Evolutionary conservation across 331 rosid genomes (phyloP).

Genomic region (Stylosanthes scabra): DNA sequence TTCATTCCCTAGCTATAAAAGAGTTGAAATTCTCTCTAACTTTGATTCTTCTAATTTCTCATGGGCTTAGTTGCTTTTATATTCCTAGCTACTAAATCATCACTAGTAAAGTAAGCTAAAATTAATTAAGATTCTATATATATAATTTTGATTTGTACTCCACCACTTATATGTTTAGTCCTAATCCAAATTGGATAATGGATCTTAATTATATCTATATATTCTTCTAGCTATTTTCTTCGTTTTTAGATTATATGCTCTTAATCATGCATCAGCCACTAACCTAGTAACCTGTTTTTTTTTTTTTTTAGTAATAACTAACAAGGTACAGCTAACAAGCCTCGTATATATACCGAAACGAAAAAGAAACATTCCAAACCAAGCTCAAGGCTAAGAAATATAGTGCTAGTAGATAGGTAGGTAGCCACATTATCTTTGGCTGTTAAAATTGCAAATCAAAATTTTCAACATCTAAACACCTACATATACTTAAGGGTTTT

Average conservation of each 20-base stretch:
- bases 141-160: constrained; percentile 34
- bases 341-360: not conserved
- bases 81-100: constrained; percentile 14
- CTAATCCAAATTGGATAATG: not conserved
- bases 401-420: not conserved
- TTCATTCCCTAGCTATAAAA: not conserved
- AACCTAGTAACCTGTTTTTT: not conserved
- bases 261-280: constrained; percentile 23
- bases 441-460: not conserved
- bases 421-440: not conserved
- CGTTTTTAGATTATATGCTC: constrained; percentile 10
- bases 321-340: not conserved
- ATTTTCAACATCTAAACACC: not conserved
- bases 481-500: no score
- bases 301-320: not conserved
- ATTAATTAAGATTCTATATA: constrained; percentile 23
- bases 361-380: not conserved
- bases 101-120: not conserved
- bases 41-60: constrained; percentile 41
- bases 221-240: constrained; percentile 5
- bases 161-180: not conserved
- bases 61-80: constrained; percentile 26
- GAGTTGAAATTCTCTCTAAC: constrained; percentile 46
- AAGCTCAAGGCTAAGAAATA: not conserved
- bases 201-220: not conserved